Evolutionary conservation across 2,329 filamentous ascomycete genomes (phyloP).

Genomic region (Pseudogymnoascus sp.): DNA sequence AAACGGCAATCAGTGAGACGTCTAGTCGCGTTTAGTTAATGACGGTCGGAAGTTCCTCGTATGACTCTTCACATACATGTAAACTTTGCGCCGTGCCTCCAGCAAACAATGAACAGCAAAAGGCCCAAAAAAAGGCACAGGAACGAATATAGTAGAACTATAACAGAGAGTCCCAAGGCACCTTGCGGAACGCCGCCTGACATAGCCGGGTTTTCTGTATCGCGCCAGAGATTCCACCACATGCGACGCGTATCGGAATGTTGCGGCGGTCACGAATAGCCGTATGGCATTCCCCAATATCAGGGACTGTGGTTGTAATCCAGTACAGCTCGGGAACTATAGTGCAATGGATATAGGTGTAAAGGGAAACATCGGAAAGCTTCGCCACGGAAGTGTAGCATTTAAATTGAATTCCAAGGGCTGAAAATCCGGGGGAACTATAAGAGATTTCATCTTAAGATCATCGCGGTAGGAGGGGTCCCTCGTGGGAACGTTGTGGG

Average conservation of each 20-base stretch:
- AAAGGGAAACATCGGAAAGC: not conserved
- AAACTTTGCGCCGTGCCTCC: constrained; percentile 6
- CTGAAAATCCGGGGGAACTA: not conserved
- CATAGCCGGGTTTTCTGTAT: not conserved
- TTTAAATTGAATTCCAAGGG: not conserved
- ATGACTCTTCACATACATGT: constrained; percentile 1
- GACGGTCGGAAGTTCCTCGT: too few relatives aligned
- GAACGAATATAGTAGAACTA: constrained; percentile 9
- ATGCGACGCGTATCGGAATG: not conserved
- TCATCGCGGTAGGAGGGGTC: not conserved
- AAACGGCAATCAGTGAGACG: not conserved
- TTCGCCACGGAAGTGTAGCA: not conserved
- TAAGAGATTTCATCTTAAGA: not conserved
- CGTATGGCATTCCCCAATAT: not conserved
- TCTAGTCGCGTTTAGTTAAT: not conserved
- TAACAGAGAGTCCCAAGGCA: constrained; percentile 1
- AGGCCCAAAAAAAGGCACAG: constrained; percentile 5
- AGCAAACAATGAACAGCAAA: constrained; percentile 7
- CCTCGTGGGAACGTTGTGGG: not conserved
- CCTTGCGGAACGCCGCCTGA: constrained; percentile 6
- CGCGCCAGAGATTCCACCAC: not conserved
- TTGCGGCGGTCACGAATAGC: not conserved
- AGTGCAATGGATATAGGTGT: not conserved
- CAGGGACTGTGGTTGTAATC: not conserved
- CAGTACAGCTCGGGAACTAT: not conserved